phyloP scores from a whole-genome alignment of 768 basidiomycete species.

The Macrolepiota fuliginosa region DNA sequence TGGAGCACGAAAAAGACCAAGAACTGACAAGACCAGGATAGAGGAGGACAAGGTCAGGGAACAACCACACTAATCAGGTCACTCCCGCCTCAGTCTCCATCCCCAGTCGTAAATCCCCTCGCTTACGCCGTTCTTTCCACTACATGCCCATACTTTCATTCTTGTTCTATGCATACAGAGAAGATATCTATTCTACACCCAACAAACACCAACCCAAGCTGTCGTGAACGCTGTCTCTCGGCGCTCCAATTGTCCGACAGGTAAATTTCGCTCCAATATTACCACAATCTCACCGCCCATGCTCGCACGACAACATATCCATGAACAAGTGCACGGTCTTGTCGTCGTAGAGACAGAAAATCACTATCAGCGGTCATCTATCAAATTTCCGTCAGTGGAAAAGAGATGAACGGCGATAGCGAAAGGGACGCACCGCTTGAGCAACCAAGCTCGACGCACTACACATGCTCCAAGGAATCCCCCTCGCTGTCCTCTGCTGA shows the following conservation, averaged over 20 bases:
- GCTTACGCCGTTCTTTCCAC: not conserved
- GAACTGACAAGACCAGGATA: conserved; percentile 24
- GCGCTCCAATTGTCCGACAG: not conserved
- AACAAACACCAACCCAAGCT: not conserved
- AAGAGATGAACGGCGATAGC: not conserved
- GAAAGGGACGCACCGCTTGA: not conserved
- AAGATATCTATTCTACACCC: not conserved
- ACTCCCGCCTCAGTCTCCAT: conserved; percentile 19
- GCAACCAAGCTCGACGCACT: not conserved
- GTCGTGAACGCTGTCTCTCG: not conserved
- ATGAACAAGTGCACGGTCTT: not conserved
- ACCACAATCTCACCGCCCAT: not conserved
- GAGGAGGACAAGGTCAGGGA: conserved; percentile 28
- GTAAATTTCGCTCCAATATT: not conserved
- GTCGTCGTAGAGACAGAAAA: not conserved
- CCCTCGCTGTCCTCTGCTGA: not conserved
- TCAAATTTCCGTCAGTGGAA: not conserved
- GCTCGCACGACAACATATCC: not conserved
- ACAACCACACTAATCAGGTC: conserved; percentile 36
- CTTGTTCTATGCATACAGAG: conserved; percentile 3
- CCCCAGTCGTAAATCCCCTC: conserved; percentile 13
- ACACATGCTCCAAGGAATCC: not conserved
- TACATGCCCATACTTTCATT: not conserved
- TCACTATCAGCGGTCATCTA: not conserved
- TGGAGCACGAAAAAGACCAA: conserved; percentile 21